Conservation (phyloP, 768 basidiomycete genomes). For the Lactarius sp. region DNA sequence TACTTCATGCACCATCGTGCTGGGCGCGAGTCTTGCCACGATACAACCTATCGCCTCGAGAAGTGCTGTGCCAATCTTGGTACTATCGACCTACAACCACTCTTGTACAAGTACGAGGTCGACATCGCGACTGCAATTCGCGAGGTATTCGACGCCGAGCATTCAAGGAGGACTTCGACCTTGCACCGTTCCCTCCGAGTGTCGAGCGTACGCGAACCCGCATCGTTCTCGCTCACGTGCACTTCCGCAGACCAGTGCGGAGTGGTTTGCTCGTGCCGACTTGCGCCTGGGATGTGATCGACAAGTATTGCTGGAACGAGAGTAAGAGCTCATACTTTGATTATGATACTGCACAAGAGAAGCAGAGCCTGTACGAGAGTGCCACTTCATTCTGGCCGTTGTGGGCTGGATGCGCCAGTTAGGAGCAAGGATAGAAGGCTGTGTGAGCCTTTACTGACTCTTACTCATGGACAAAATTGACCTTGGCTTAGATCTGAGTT, state of each 20-base stretch:
- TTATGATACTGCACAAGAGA: slow-evolving; percentile 88
- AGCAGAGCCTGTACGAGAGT: slow-evolving; percentile 91
- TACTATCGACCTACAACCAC: slow-evolving; percentile 91
- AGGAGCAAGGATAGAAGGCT: slow-evolving; percentile 89
- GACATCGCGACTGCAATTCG: slow-evolving; percentile 96
- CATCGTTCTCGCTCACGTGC: slow-evolving; percentile 53
- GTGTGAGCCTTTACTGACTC: slow-evolving; percentile 54
- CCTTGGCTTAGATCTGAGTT: slow-evolving; percentile 50
- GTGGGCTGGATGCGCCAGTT: slow-evolving; percentile 96
- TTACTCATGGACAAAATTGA: not conserved
- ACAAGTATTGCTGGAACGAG: slow-evolving; percentile 96
- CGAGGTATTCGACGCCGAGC: slow-evolving; percentile 89
- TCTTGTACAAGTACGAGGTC: slow-evolving; percentile 97
- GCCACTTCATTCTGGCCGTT: slow-evolving; percentile 96
- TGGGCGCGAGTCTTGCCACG: slow-evolving; percentile 94
- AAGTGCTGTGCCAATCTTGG: slow-evolving; percentile 95
- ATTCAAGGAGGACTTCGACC: slow-evolving; percentile 85
- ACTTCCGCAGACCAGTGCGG: slow-evolving; percentile 67
- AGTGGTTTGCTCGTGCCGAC: slow-evolving; percentile 92
- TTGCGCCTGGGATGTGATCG: slow-evolving; percentile 80
- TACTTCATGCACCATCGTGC: slow-evolving; percentile 97
- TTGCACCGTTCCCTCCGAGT: slow-evolving; percentile 88
- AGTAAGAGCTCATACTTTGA: slow-evolving; percentile 92
- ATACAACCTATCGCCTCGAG: slow-evolving; percentile 96
- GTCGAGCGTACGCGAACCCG: slow-evolving; percentile 64